Evolutionary conservation across 208 protist species (phyloP), one percentile per base, ranked within the genome.

Genomic region (Strigomonas culicis): DNA sequence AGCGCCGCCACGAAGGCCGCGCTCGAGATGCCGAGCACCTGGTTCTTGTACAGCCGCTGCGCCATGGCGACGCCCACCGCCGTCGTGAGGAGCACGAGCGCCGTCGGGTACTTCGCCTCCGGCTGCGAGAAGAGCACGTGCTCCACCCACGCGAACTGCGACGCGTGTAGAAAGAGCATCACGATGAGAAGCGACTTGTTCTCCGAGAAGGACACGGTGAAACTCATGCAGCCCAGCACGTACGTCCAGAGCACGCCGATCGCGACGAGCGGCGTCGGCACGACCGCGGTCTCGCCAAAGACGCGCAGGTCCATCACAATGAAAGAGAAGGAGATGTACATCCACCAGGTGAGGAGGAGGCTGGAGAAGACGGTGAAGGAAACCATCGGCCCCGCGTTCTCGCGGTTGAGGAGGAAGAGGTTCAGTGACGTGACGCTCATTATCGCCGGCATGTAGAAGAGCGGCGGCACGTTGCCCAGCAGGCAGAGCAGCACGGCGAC

Each of bases 241-340:
- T 95, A 92, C 61, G 76, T 82, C 82, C 78, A 88, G 60, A 92
- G 58, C 25, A 95, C 80, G 31, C 68, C 81, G 39, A 88, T 61
- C 31, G 70, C 75, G 50, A 93, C 53, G 55, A 82, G 63, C 47
- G 86, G 74, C 31, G 80, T 92, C 25, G 86, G 73, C 34, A 95
- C 75, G 4, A 70, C 69, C n/a, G 68, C 56, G 51, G 82, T 56
- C 75, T 91, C 85, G 28, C 86, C 86, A 50, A 93, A 77, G 59
- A 95, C 86, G 64, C 86, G 80, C 39, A 95, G 68, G 47, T 92
- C 83, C 49, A 90, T 67, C 22, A 92, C 78, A 61, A 95, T 84
- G 63, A 93, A 95, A 24, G 86, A 92, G 71, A 86, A 95, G 63
- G 80, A 92, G 47, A 82, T 81, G 66, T 80, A 89, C 82, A 95